phyloP scores from a whole-genome alignment of 2,329 filamentous ascomycete species.

The Dothideomycetes sp. region DNA sequence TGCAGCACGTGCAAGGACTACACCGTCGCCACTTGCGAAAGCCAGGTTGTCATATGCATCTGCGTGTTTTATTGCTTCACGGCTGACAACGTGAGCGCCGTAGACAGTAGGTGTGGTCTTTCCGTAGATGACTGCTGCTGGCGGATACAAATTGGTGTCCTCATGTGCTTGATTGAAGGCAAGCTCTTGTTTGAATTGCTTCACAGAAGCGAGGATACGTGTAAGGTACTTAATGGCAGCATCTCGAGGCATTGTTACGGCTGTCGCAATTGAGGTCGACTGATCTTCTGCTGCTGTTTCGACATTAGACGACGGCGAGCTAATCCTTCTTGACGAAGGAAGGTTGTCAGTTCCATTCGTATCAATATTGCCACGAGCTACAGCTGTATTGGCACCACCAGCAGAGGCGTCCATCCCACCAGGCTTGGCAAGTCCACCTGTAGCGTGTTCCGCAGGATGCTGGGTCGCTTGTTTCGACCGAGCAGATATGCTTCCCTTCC shows the following conservation, averaged over 20 bases:
- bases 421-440: constrained; percentile 17
- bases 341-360: constrained; percentile 19
- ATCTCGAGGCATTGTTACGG: constrained; percentile 43
- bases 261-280: constrained; percentile 20
- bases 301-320: background rate
- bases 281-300: constrained; percentile 4
- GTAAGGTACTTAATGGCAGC: constrained; percentile 56
- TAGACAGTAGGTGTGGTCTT: constrained; percentile 80
- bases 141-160: constrained; percentile 64
- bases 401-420: constrained; percentile 17
- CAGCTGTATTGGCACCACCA: constrained; percentile 22
- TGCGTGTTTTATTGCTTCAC: constrained; percentile 61
- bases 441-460: constrained; percentile 10
- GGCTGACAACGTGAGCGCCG: constrained; percentile 61
- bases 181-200: constrained; percentile 66
- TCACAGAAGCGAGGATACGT: constrained; percentile 60
- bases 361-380: constrained; percentile 28
- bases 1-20: constrained; percentile 73
- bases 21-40: constrained; percentile 80
- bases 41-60: constrained; percentile 80
- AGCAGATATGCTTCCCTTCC: constrained; percentile 15
- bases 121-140: constrained; percentile 72
- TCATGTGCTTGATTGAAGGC: constrained; percentile 50
- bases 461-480: constrained; percentile 6
- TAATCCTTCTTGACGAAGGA: constrained; percentile 8